These are phyloP conservation scores for Plantago coronopus DNA, from an alignment of 305 asterid genomes.

Conservation along the genomic window DNA sequence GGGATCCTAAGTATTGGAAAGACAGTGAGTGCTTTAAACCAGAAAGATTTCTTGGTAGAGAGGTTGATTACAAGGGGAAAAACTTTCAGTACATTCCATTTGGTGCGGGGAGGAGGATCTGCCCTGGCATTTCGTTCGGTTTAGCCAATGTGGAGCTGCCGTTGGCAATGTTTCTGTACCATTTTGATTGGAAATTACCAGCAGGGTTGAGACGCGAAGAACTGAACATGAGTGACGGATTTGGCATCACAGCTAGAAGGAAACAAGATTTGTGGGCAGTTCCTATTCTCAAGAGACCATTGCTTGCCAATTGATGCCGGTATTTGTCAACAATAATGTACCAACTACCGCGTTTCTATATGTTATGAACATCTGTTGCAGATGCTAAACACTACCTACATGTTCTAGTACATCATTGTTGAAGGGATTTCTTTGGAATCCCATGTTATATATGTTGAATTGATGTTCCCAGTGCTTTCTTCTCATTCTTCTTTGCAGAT, in stretches of 20 bases:
- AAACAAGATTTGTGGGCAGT: background rate
- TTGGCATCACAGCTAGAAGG: constrained; percentile 8
- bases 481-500: too few relatives aligned
- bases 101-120: constrained; percentile 6
- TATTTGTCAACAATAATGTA: too few relatives aligned
- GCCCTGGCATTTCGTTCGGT: constrained; percentile 8
- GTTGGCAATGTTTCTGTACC: constrained; percentile 10
- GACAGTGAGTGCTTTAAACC: constrained; percentile 5
- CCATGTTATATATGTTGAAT: too few relatives aligned
- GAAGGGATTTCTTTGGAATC: too few relatives aligned
- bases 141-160: background rate
- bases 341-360: too few relatives aligned
- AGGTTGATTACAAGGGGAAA: too few relatives aligned
- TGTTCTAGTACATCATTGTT: too few relatives aligned
- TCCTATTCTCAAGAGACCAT: constrained; percentile 1
- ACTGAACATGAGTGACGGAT: constrained; percentile 2
- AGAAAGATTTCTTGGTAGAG: background rate
- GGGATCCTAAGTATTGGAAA: constrained; percentile 5
- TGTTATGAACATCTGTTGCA: too few relatives aligned
- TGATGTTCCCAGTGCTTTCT: too few relatives aligned
- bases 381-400: too few relatives aligned
- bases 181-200: constrained; percentile 9
- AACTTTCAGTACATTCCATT: background rate
- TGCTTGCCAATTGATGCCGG: background rate
- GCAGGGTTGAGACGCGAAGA: background rate